Evolutionary conservation across 495 filamentous ascomycete species (phyloP).

Genomic region (Platismatia glauca): DNA sequence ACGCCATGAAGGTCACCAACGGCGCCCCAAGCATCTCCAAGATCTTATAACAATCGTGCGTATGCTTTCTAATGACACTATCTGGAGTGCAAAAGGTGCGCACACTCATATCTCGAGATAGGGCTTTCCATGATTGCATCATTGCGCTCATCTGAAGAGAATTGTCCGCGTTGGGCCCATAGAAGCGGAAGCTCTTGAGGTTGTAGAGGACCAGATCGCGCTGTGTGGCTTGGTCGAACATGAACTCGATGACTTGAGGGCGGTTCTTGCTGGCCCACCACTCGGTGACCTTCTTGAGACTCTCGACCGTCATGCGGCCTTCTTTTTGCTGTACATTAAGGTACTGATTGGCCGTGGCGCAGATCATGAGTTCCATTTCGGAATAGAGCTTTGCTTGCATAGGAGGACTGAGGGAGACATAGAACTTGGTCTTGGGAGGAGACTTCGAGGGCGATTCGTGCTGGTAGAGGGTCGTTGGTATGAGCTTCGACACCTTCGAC

Average conservation of each 20-base stretch:
- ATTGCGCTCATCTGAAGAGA: conserved; percentile 38
- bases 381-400: conserved; percentile 46
- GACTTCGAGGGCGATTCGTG: conserved; percentile 16
- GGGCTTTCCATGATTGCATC: conserved; percentile 43
- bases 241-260: conserved; percentile 46
- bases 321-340: conserved; percentile 37
- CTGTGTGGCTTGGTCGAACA: conserved; percentile 50
- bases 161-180: conserved; percentile 34
- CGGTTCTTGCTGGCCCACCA: conserved; percentile 44
- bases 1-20: conserved; percentile 31
- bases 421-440: conserved; percentile 26
- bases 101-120: conserved; percentile 43
- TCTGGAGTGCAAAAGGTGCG: conserved; percentile 50
- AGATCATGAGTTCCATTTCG: conserved; percentile 48
- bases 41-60: conserved; percentile 43
- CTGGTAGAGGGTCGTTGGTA: conserved; percentile 19
- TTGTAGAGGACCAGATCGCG: conserved; percentile 43
- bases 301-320: conserved; percentile 38
- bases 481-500: conserved; percentile 23
- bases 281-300: conserved; percentile 38
- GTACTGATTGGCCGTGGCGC: conserved; percentile 43
- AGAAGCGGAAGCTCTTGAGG: conserved; percentile 41
- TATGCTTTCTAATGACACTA: conserved; percentile 44
- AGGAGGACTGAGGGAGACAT: conserved; percentile 37
- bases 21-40: conserved; percentile 46